Percentiles rank a stretch among this genome's conserved stretches.
Conservation (phyloP, 2,329 filamentous ascomycete genomes). For the Aspergillus cejpii region DNA sequence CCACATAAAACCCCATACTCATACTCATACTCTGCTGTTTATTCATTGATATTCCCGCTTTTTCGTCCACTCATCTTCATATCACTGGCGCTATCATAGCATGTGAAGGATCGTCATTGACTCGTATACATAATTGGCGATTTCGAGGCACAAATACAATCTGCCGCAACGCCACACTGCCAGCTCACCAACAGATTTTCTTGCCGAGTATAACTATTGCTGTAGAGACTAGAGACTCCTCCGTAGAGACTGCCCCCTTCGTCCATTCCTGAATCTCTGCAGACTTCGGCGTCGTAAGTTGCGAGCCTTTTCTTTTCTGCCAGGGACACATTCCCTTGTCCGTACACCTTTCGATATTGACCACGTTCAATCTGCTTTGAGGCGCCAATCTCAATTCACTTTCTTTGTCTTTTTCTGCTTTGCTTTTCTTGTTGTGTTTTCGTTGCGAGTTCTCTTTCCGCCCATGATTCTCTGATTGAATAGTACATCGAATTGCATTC, state of each 20-base stretch:
- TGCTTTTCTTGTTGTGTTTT: neutral
- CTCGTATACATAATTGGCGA: neutral
- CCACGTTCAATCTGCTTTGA: neutral
- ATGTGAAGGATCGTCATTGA: too few species aligned
- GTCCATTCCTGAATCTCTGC: too few species aligned
- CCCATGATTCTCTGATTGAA: neutral
- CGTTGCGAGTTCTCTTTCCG: neutral
- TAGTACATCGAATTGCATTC: neutral
- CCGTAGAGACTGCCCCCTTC: too few species aligned
- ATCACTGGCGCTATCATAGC: too few species aligned
- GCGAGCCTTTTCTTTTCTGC: neutral
- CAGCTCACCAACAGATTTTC: neutral
- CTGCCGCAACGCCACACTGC: neutral
- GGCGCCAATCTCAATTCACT: neutral
- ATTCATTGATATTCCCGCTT: neutral
- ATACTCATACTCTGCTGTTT: neutral
- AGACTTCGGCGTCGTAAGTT: too few species aligned
- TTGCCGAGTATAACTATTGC: neutral
- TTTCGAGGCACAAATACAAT: neutral
- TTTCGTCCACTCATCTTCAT: too few species aligned
- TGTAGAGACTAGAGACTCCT: too few species aligned
- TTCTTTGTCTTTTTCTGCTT: neutral
- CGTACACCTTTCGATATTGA: neutral
- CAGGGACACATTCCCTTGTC: neutral
- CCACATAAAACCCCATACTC: neutral